Conservation (phyloP, 108 stramenopile genomes). For the Licmophora abbreviata region DNA sequence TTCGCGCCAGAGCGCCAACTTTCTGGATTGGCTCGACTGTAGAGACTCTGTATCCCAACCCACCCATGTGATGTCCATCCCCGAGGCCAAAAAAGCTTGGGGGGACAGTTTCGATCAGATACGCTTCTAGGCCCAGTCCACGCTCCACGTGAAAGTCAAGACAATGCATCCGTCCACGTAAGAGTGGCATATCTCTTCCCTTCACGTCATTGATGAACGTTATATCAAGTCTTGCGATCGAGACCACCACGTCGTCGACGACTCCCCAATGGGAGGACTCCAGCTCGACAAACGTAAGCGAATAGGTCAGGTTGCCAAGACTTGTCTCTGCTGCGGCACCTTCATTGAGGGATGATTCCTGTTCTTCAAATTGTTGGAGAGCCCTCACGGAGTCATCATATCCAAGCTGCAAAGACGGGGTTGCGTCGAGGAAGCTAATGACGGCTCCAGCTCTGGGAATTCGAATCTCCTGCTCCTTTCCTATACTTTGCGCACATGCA, state of each 20-base stretch:
- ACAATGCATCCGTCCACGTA: slow-evolving; percentile 25
- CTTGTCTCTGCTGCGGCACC: no score
- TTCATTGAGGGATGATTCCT: no score
- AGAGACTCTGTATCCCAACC: no score
- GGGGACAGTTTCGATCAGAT: slow-evolving; percentile 12
- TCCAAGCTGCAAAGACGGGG: neutral
- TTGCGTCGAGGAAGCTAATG: slow-evolving; percentile 27
- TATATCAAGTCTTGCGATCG: slow-evolving; percentile 25
- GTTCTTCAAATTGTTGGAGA: no score
- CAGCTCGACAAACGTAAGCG: slow-evolving; percentile 44
- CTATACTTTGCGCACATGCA: no score
- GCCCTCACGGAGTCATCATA: neutral
- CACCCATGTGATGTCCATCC: no score
- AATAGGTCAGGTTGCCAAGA: slow-evolving; percentile 8
- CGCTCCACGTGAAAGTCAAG: slow-evolving; percentile 26
- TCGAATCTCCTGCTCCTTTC: slow-evolving; percentile 7
- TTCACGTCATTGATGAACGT: slow-evolving; percentile 59
- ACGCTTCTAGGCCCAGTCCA: slow-evolving; percentile 32
- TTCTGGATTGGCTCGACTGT: slow-evolving; percentile 7
- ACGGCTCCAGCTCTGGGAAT: slow-evolving; percentile 33
- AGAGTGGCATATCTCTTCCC: slow-evolving; percentile 60
- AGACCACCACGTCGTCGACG: slow-evolving; percentile 28
- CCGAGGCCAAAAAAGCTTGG: neutral
- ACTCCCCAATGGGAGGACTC: slow-evolving; percentile 26
- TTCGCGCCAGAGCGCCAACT: slow-evolving; percentile 14